phyloP scores from a whole-genome alignment of 768 basidiomycete species.

The Lactifluus pinguis region DNA sequence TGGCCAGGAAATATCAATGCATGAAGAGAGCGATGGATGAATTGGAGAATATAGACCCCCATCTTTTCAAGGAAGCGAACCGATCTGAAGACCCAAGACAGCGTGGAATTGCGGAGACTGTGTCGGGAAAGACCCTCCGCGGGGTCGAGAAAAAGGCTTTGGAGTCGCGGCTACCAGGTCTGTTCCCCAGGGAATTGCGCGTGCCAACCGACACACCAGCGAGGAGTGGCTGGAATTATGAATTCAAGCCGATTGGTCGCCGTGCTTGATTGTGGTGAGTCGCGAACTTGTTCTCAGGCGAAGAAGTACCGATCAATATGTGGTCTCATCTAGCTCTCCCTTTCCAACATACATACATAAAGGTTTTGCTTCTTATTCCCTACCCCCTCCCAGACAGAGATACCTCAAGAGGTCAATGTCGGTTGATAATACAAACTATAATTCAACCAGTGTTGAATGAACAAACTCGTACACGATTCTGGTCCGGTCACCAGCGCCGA shows the following conservation, averaged over 20 bases:
- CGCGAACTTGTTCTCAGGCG: neutral
- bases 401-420: neutral
- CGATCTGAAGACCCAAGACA: conserved; percentile 65
- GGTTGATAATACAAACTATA: conserved; percentile 10
- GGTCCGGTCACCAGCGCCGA: neutral
- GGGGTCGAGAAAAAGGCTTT: conserved; percentile 58
- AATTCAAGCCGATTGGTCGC: conserved; percentile 50
- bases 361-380: neutral
- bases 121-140: conserved; percentile 51
- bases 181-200: conserved; percentile 83
- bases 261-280: conserved; percentile 9
- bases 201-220: conserved; percentile 82
- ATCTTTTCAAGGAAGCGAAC: conserved; percentile 63
- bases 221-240: conserved; percentile 75
- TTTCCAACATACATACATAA: neutral
- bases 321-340: neutral
- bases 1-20: conserved; percentile 66
- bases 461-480: neutral
- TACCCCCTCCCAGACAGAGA: neutral
- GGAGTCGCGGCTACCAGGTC: conserved; percentile 68
- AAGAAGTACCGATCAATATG: neutral
- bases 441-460: conserved; percentile 2
- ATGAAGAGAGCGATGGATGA: conserved; percentile 85
- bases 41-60: conserved; percentile 46
- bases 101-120: conserved; percentile 47